Percentiles rank a stretch among this genome's conserved stretches.
phyloP scores from a whole-genome alignment of 768 basidiomycete genomes.

The Lentinula sp. region DNA sequence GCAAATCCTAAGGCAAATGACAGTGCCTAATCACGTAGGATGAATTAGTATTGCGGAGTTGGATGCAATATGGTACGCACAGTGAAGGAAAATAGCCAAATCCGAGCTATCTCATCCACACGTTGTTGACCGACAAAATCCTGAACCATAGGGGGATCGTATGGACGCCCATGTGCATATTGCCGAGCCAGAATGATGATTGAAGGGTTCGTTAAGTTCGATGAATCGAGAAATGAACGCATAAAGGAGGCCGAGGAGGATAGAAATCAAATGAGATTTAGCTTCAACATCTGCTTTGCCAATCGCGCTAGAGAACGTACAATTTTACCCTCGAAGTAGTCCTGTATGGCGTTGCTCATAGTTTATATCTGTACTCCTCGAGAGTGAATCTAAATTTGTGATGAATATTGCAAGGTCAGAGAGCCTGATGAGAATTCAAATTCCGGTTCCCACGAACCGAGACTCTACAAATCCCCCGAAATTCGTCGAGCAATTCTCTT shows the following conservation, averaged over 20 bases:
- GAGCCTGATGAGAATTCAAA: no score
- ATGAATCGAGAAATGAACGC: background rate
- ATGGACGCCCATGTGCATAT: no score
- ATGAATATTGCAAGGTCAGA: no score
- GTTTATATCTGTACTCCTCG: no score
- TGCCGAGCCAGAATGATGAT: background rate
- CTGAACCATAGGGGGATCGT: conserved; percentile 20
- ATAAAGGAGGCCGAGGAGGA: background rate
- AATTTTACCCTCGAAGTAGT: conserved; percentile 34
- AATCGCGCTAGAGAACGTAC: conserved; percentile 17
- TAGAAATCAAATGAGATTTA: background rate
- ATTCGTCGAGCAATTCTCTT: no score
- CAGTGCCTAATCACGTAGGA: conserved; percentile 29
- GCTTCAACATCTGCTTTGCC: background rate
- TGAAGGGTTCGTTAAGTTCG: background rate
- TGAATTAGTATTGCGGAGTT: background rate
- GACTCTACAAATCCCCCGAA: no score
- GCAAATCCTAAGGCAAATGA: conserved; percentile 55
- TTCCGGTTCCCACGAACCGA: no score
- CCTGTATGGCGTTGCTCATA: conserved; percentile 20
- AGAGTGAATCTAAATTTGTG: background rate
- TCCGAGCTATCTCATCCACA: conserved; percentile 40
- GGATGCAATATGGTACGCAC: conserved; percentile 20
- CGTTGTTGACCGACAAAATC: conserved; percentile 58
- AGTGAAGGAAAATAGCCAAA: conserved; percentile 37